These are phyloP conservation scores for Linaria vulgaris DNA, from an alignment of 257 asterid species.

Conservation along the genomic window DNA sequence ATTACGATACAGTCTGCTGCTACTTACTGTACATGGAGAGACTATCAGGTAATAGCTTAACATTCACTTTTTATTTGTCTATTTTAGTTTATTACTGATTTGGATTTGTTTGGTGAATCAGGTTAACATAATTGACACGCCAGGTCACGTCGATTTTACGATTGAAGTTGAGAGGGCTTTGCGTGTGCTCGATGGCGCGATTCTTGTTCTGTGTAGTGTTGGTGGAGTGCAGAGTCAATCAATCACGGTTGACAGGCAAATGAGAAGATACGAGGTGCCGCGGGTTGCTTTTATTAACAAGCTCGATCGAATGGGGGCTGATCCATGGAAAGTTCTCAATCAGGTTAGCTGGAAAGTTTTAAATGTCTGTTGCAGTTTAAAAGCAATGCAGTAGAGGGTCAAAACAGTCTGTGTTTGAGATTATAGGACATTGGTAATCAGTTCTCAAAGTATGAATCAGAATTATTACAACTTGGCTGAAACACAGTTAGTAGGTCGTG, in stretches of 20 bases:
- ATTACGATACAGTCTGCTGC: constrained; percentile 98
- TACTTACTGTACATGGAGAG: constrained; percentile 93
- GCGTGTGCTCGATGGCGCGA: constrained; percentile 97
- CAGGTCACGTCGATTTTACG: constrained; percentile 98
- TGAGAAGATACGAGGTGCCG: constrained; percentile 98
- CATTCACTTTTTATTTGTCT: too few relatives aligned
- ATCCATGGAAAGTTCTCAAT: constrained; percentile 94
- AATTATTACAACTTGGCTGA: neutral
- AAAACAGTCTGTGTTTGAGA: neutral
- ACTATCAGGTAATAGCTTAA: constrained; percentile 55
- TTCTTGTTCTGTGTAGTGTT: constrained; percentile 94
- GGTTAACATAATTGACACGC: constrained; percentile 98
- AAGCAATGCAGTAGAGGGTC: neutral
- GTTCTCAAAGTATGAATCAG: neutral
- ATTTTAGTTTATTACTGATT: neutral
- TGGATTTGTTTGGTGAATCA: constrained; percentile 31
- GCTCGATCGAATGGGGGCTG: constrained; percentile 99
- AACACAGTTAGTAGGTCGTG: too few relatives aligned
- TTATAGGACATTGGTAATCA: neutral
- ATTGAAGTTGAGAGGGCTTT: constrained; percentile 99
- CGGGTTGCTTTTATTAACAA: constrained; percentile 93
- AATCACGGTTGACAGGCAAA: constrained; percentile 96
- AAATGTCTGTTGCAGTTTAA: neutral
- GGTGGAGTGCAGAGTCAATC: constrained; percentile 99
- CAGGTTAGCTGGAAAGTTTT: constrained; percentile 53